Evolutionary conservation across 163 green algal species (phyloP), one percentile per base, ranked within the genome.

Genomic region (Scenedesmus sp.): DNA sequence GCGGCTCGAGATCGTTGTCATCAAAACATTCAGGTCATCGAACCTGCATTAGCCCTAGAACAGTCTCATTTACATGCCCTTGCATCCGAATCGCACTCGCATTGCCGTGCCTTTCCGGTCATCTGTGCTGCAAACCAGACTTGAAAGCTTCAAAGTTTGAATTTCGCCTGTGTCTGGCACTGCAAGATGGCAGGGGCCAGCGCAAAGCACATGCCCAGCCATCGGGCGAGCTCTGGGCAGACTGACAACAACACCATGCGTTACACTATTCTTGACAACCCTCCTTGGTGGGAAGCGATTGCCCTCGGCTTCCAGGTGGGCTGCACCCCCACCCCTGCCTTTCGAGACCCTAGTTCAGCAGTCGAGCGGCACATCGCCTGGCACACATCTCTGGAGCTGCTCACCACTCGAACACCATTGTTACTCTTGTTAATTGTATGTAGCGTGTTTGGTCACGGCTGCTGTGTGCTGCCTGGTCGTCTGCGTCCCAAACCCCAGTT

Each of bases 221-320:
- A 79, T 23, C 12, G 5, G 70, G 70, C 23, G 70, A 79, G 70
- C 5, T 52, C 70, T 52, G 70, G 70, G 70, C 23, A 54, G 23
- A 79, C 70, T 23, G 70, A 79, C 15, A 79, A 79, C 70, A 79
- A 79, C 23, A 79, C 70, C 13, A 89, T 97, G 83, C 91, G 93
- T 0, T 97, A 97, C 79, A 87, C 79, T 1, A 93, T 97, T 16
- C 94, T 92, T 0, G 93, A 97, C 57, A 79, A 90, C 1, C 96
- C 96, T 12, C 92, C 94, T 0, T 95, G 92, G 94, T 92, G 67
- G n/a, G 87, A 95, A 26, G 93, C 88, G 16, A 16, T 96, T 10
- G 18, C 95, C 0, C 93, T 97, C 0, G 95, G 94, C n/a, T 95
- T 95, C 16, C 94, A 96, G 93, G 94, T 95, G 70, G 0, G 85